Conservation (phyloP, 73 alveolate genomes). For the Paramecium biaurelia region DNA sequence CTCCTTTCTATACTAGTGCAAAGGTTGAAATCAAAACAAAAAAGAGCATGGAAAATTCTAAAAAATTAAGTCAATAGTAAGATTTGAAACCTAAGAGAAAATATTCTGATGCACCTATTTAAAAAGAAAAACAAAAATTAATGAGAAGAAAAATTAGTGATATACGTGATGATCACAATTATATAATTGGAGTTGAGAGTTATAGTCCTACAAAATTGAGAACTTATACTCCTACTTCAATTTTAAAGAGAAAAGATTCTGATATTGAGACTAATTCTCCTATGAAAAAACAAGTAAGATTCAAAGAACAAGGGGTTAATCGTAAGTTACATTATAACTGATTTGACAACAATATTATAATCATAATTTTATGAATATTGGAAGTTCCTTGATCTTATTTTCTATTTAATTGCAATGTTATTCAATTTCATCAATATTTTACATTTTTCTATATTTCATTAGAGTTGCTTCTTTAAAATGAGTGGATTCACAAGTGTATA, state of each 20-base stretch:
- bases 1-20: background rate
- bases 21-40: background rate
- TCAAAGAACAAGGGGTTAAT: background rate
- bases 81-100: background rate
- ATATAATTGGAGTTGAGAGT: background rate
- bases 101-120: background rate
- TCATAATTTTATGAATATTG: background rate
- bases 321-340: background rate
- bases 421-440: background rate
- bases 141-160: background rate
- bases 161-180: background rate
- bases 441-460: background rate
- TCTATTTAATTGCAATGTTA: background rate
- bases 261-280: background rate
- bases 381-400: background rate
- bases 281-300: background rate
- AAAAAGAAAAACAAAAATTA: background rate
- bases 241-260: background rate
- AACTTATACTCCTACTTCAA: background rate
- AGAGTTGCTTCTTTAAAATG: background rate
- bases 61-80: background rate
- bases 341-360: background rate
- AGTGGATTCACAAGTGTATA: background rate
- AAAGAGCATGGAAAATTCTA: background rate
- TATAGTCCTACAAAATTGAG: background rate